Base-by-base conservation (phyloP, 2,329 filamentous ascomycete genomes). In the Cyanodermella asteris region DNA sequence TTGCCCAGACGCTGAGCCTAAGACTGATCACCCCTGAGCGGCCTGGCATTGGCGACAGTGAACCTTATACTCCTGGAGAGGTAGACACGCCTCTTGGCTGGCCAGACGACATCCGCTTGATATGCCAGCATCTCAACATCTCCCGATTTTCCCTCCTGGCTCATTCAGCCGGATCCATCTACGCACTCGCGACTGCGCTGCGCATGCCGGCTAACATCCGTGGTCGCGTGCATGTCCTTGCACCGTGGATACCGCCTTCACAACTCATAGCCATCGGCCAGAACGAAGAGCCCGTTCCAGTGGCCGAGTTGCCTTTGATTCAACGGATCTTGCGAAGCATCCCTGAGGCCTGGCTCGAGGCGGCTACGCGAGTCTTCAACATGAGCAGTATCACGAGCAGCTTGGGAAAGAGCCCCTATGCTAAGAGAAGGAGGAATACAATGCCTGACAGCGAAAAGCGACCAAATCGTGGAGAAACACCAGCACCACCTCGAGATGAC, bases 91-190 rank as follows among this genome's bases (percentile, higher is more conserved):
- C 90, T 29, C 58, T 97, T 18, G 77, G 73, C 47, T 97, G 87
- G 87, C 82, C 87, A 54, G 68, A 73, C 37, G 87, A 97, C 47
- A 80, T 97, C 9, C 76, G 90, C 31, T 73, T 82, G 26, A 91
- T 97, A 30, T 97, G 87, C 45, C 78, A 91, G 41, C 60, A 75
- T 9, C 60, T 97, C 22, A 82, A 80, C 37, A 90, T 97, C 34
- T 87, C 73, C 7, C 91, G 91, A 37, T 97, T 97, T 44, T 94
- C 84, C 5, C 76, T 97, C 12, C 61, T 97, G 2, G 87, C 87
- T 2, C 87, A 97, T 47, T 94, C 84, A 1, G 87, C 87, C 1
- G 87, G 87, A 10, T 84, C 87, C n/a, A 91, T 97, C 26, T 97
- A 97, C 43, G 87, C 87, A 2, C 63, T 97, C 11, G 87, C 87